Base-by-base conservation (phyloP, 352 stramenopile species). In the Pythium pectinolyticum region DNA sequence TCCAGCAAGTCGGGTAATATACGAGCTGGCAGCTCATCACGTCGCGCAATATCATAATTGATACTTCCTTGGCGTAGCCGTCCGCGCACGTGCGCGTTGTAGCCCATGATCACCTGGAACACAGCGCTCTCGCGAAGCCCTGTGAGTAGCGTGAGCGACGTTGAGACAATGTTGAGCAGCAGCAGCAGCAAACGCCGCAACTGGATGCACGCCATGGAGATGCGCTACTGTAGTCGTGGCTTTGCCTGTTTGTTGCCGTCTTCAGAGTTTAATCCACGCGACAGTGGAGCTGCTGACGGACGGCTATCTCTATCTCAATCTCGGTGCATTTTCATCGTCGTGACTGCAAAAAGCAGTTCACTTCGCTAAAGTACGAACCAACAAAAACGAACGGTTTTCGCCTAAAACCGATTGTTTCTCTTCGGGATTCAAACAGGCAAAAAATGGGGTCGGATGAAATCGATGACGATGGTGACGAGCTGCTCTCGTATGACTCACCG, bases 401-500 rank as follows among this genome's bases (percentile, higher is more conserved):
- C 1, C 27, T 63, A 57, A 63, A 59, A 31, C 58, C 49, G 50
- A 7, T n/a, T 31, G 41, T 10, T 49, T 49, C 41, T 11, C 20
- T 49, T 49, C 15, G 6, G 41, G 31, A 49, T 2, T 7, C 35
- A 27, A 58, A 57, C 43, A 66, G 19, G 17, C 17, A 22, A 46
- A n/a, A 46, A 49, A 49, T 49, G 41, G 41, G 41, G 20, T 49
- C 41, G 41, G 41, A 49, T 0, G 27, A 39, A 10, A 40, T 43
- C 24, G 28, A 63, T 1, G 55, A 69, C 22, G 75, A 65, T 39
- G 73, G n/a, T n/a, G 61, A 83, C 40, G 59, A 64, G 64, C 57
- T 90, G 66, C 68, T 90, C 40, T 80, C 75, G 28, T 88, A 86
- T 67, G 78, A 72, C 25, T 85, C 78, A n/a, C n/a, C n/a, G 35